These are phyloP conservation scores for Alternaria panax DNA, from an alignment of 2,329 filamentous ascomycete genomes.

Conservation along the genomic window DNA sequence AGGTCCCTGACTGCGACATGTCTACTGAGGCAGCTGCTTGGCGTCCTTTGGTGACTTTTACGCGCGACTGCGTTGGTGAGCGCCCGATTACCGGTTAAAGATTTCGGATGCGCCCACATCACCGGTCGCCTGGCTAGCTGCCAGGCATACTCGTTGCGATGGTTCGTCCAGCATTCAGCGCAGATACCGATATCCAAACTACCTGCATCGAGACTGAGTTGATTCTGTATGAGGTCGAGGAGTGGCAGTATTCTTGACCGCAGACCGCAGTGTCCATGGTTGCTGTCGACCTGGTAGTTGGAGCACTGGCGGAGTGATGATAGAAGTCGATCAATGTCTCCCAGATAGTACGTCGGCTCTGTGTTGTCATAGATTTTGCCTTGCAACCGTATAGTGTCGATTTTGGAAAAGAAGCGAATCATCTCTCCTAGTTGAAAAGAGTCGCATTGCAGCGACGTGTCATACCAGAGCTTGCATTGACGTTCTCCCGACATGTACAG, in stretches of 20 bases:
- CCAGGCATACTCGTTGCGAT: slow-evolving; percentile 54
- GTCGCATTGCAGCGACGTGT: slow-evolving; percentile 75
- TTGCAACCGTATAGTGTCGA: slow-evolving; percentile 66
- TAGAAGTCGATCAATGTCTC: slow-evolving; percentile 69
- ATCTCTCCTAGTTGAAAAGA: slow-evolving; percentile 81
- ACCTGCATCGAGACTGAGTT: slow-evolving; percentile 44
- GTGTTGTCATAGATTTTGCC: slow-evolving; percentile 52
- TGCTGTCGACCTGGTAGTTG: slow-evolving; percentile 75
- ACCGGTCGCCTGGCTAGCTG: slow-evolving; percentile 55
- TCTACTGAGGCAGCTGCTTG: slow-evolving; percentile 42
- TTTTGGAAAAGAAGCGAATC: slow-evolving; percentile 71
- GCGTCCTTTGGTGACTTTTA: slow-evolving; percentile 32
- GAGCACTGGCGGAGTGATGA: slow-evolving; percentile 70
- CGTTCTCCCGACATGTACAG: slow-evolving; percentile 71
- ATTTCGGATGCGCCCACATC: slow-evolving; percentile 48
- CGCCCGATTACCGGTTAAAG: slow-evolving; percentile 28
- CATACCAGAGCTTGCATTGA: slow-evolving; percentile 78
- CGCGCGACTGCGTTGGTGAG: slow-evolving; percentile 18
- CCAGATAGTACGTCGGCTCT: slow-evolving; percentile 59
- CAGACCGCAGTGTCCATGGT: slow-evolving; percentile 77
- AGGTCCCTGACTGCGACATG: slow-evolving; percentile 48
- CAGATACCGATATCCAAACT: slow-evolving; percentile 55
- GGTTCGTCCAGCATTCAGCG: slow-evolving; percentile 53
- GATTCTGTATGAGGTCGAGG: slow-evolving; percentile 66
- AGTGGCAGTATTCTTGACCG: slow-evolving; percentile 70